These are phyloP conservation scores for Aspergillus leporis DNA, from an alignment of 495 filamentous ascomycete genomes.

Conservation along the genomic window DNA sequence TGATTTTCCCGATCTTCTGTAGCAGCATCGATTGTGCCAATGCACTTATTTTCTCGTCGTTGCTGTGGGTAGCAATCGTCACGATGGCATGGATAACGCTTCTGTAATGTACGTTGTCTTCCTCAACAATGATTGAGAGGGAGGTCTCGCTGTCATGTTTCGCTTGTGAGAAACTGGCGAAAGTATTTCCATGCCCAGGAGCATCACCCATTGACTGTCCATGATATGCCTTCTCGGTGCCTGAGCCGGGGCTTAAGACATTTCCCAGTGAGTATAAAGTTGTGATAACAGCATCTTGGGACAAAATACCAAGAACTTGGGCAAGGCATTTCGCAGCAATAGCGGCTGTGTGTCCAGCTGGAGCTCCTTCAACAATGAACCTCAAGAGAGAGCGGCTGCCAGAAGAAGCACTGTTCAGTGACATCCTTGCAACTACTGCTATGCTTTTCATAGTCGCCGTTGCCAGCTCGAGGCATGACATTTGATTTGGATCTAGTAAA, in stretches of 20 bases:
- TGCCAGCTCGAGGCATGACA: constrained; percentile 73
- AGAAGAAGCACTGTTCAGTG: constrained; percentile 67
- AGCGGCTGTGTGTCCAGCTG: constrained; percentile 60
- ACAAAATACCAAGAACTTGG: constrained; percentile 72
- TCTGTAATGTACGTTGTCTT: constrained; percentile 72
- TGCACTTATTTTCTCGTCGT: constrained; percentile 89
- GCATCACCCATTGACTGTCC: constrained; percentile 29
- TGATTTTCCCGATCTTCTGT: constrained; percentile 87
- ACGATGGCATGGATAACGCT: constrained; percentile 90
- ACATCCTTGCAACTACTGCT: constrained; percentile 74
- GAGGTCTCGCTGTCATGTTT: constrained; percentile 76
- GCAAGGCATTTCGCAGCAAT: constrained; percentile 82
- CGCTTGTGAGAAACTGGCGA: constrained; percentile 53
- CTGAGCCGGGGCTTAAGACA: constrained; percentile 69
- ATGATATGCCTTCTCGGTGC: constrained; percentile 36
- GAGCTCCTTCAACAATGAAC: constrained; percentile 79
- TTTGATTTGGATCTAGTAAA: constrained; percentile 74
- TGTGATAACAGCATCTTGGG: constrained; percentile 90
- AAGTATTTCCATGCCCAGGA: constrained; percentile 27
- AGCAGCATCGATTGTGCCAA: constrained; percentile 94
- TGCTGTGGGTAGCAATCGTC: constrained; percentile 73
- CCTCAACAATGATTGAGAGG: constrained; percentile 65
- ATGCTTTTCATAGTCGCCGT: constrained; percentile 76
- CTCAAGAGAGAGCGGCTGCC: constrained; percentile 80
- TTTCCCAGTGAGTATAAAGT: constrained; percentile 94